A percentile compares a stretch with the other conserved stretches of the same genome.
Evolutionary conservation across 176 grass and related monocot genomes (phyloP).

Genomic region (Cenchrus purpureus): DNA sequence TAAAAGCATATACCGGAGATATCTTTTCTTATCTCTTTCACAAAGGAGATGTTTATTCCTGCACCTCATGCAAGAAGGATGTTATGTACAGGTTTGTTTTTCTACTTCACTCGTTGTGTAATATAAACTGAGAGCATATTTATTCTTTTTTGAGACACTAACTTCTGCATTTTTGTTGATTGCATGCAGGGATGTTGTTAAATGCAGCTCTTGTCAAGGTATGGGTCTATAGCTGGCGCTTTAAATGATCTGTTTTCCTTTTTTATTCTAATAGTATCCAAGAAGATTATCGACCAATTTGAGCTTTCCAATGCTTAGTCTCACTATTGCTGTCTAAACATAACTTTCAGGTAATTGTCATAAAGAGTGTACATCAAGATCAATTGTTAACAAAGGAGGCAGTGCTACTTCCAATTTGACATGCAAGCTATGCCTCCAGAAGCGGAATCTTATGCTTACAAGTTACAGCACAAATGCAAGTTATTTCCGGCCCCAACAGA

Average conservation of each 20-base stretch:
- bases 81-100: slow-evolving; percentile 70
- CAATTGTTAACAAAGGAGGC: slow-evolving; percentile 43
- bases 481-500: slow-evolving; percentile 42
- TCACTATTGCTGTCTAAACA: slow-evolving; percentile 43
- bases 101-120: slow-evolving; percentile 30
- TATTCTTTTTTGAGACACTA: slow-evolving; percentile 30
- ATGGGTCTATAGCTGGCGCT: slow-evolving; percentile 35
- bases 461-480: slow-evolving; percentile 43
- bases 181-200: slow-evolving; percentile 65
- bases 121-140: slow-evolving; percentile 14
- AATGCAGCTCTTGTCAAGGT: slow-evolving; percentile 93
- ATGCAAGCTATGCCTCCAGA: slow-evolving; percentile 68
- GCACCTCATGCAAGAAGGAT: slow-evolving; percentile 80
- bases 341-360: slow-evolving; percentile 80
- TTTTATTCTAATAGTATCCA: background rate
- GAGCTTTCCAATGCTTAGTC: slow-evolving; percentile 23
- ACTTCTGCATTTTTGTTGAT: slow-evolving; percentile 49
- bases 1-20: slow-evolving; percentile 49
- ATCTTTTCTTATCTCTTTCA: slow-evolving; percentile 83
- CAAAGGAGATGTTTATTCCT: slow-evolving; percentile 66
- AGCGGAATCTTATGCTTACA: slow-evolving; percentile 44
- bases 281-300: slow-evolving; percentile 21
- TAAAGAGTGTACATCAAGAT: slow-evolving; percentile 64
- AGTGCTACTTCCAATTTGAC: slow-evolving; percentile 50
- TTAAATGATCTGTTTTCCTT: slow-evolving; percentile 1